phyloP scores from a whole-genome alignment of 495 filamentous ascomycete genomes.

The Lepraria neglecta region DNA sequence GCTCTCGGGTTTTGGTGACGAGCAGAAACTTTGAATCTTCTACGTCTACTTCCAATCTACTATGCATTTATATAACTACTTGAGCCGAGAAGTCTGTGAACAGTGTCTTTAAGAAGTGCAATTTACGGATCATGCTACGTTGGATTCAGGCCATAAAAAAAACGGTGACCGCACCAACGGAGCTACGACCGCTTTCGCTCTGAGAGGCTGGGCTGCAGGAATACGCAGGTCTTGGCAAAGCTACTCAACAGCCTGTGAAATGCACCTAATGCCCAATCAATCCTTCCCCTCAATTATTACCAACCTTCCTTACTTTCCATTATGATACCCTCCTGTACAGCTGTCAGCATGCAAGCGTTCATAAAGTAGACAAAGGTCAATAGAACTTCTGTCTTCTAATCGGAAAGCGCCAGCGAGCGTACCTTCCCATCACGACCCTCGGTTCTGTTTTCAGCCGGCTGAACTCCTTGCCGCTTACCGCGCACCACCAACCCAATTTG shows the following conservation, averaged over 20 bases:
- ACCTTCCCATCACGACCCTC: neutral
- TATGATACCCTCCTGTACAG: neutral
- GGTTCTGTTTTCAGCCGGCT: constrained; percentile 6
- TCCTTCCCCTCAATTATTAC: constrained; percentile 10
- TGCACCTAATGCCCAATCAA: constrained; percentile 4
- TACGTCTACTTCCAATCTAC: neutral
- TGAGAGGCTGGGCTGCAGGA: constrained; percentile 2
- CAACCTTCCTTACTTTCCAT: constrained; percentile 7
- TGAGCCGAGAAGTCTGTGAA: neutral
- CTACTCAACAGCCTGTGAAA: constrained; percentile 6
- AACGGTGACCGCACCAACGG: neutral
- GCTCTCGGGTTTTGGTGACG: neutral
- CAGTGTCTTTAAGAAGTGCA: neutral
- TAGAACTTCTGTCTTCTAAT: neutral
- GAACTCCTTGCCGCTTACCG: constrained; percentile 13
- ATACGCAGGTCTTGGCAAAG: neutral
- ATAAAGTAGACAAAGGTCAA: neutral
- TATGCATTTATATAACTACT: neutral
- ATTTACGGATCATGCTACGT: neutral
- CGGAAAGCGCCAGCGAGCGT: neutral
- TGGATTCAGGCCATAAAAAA: neutral
- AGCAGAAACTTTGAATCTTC: neutral
- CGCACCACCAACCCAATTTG: neutral
- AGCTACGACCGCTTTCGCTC: neutral
- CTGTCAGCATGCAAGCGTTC: neutral